Evolutionary conservation across 345 rosid genomes (phyloP), one percentile per base, ranked within the genome.

Genomic region (Psidium guajava): DNA sequence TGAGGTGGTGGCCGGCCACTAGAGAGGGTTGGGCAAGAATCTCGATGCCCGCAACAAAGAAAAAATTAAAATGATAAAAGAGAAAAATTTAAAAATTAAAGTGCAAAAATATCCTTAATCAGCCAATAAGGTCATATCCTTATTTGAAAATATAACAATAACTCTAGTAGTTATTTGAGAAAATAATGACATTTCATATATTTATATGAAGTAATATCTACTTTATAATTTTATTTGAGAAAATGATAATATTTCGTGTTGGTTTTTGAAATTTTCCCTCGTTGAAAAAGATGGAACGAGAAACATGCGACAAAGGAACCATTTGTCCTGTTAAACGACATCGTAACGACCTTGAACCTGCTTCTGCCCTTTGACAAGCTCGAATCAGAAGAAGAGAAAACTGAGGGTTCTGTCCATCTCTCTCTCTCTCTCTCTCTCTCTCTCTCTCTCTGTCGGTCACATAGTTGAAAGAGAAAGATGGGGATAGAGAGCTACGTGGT

Each of bases 401-500:
- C 80, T 12, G 47, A 36, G 80, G 80, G 25, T 36, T 69, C 59
- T 9, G 59, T 3, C 24, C 13, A 2, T 69, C 44, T 8, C 13
- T 69, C 74, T 28, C 32, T 58, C 64, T 57, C 56, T 11, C 28
- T 58, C 18, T n/a, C 73, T 28, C 22, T 36, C 28, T 58, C 18
- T n/a, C 73, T 28, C 24, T 18, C 3, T 59, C 40, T 61, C 53
- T 40, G 83, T 36, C 36, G 36, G 36, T 36, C 36, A 36, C 36
- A 36, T 2, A 54, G 49, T 85, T 61, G 56, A 28, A 5, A 3
- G 47, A 24, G 61, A 75, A 74, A 82, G 58, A 92, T 88, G 96
- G 96, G 36, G 88, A 86, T 91, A 15, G 95, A 97, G 86, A 93
- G 99, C 93, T 96, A 93, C 87, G 96, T 96, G 82, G 90, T 97